phyloP scores from a whole-genome alignment of 352 stramenopile species.

The Thalassiosira mediterranea region DNA sequence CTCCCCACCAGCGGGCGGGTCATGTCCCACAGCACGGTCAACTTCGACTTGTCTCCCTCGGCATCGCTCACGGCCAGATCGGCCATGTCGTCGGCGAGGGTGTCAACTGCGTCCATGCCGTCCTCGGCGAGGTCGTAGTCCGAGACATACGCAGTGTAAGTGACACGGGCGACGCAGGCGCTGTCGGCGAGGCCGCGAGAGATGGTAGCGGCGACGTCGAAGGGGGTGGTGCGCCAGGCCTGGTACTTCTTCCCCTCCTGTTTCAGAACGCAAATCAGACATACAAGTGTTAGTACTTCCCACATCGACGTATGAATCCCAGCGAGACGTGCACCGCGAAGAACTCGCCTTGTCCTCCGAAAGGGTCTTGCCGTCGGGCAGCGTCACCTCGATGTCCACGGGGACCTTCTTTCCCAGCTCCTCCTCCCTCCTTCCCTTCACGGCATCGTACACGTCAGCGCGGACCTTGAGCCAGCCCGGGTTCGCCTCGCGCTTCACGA shows the following conservation, averaged over 20 bases:
- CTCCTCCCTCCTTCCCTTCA: constrained; percentile 74
- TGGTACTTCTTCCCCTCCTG: constrained; percentile 90
- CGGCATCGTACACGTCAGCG: constrained; percentile 60
- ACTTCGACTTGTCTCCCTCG: constrained; percentile 46
- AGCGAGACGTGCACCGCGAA: not conserved
- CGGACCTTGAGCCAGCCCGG: constrained; percentile 69
- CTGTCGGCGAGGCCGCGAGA: constrained; percentile 94
- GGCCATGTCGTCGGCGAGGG: constrained; percentile 85
- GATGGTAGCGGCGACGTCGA: constrained; percentile 94
- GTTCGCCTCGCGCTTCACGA: constrained; percentile 56
- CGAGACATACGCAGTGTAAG: constrained; percentile 77
- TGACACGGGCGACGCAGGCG: constrained; percentile 93
- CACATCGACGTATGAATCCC: not conserved
- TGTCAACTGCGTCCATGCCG: constrained; percentile 81
- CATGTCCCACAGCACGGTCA: constrained; percentile 95
- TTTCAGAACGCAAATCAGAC: constrained; percentile 5
- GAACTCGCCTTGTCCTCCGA: constrained; percentile 50
- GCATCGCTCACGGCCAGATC: constrained; percentile 86
- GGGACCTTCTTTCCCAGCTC: constrained; percentile 87
- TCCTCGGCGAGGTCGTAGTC: constrained; percentile 83
- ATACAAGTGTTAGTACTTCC: constrained; percentile 52
- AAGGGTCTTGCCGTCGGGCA: constrained; percentile 93
- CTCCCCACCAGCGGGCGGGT: constrained; percentile 95
- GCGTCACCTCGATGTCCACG: constrained; percentile 93
- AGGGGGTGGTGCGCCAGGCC: constrained; percentile 90